Base-by-base conservation (phyloP, 352 stramenopile genomes). In the Phytophthora syringae region DNA sequence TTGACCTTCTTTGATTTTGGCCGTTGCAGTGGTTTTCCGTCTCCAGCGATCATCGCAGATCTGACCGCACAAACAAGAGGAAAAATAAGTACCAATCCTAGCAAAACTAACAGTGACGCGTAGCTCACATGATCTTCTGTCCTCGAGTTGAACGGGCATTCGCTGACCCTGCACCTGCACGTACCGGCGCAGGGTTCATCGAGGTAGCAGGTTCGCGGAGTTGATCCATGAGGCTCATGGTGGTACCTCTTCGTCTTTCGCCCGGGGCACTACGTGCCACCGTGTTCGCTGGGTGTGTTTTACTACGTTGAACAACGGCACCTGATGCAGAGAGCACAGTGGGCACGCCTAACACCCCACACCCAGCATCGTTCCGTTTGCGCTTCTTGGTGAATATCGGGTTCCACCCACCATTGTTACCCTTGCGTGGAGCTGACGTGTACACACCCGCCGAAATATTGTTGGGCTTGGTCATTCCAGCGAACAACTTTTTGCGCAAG, bases 361-460 rank as follows among this genome's bases (percentile, higher is more conserved):
- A 57, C 7, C 25, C 28, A 20, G 42, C 45, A 45, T 82, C 74
- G 11, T 54, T 69, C 3, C 82, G 77, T 64, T 88, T 89, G 22
- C 83, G 76, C 58, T 92, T 92, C 53, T 84, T 83, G 34, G 50
- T 57, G 49, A 65, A 49, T 32, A 66, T 54, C 25, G 68, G 64
- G 6, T 78, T 74, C 77, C 77, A 89, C 16, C 64, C 60, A 37
- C 59, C 66, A 43, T 61, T 56, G 37, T 39, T 67, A 48, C 54
- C 30, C 13, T 58, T 72, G 15, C 51, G 52, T 22, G 60, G 64
- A n/a, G 48, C 59, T 24, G 72, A 82, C 25, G 69, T 81, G 62
- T 93, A 95, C n/a, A 91, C 82, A 11, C 87, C 87, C 1, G 83
- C 77, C 16, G 87, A 95, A 24, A 95, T 71, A 52, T 93, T 95